These are phyloP conservation scores for Candida sojae DNA, from an alignment of 1,139 yeast genomes.

Conservation along the genomic window DNA sequence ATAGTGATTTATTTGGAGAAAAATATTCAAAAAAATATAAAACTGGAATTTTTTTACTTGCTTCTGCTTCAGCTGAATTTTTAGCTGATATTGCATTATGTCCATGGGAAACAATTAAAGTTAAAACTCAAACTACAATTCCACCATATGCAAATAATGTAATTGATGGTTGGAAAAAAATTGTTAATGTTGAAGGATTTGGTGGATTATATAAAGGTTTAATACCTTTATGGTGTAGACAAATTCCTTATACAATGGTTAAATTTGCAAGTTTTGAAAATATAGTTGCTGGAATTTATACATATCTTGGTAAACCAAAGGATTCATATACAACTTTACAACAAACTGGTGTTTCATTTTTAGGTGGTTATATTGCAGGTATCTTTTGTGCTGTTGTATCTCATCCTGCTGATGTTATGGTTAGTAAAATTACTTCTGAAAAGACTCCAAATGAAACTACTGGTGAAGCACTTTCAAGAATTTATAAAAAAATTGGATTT, in stretches of 20 bases:
- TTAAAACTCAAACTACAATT: constrained; percentile 86
- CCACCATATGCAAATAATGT: constrained; percentile 75
- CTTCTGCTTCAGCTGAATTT: constrained; percentile 92
- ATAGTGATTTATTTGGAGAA: constrained; percentile 68
- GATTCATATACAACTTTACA: constrained; percentile 46
- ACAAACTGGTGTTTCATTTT: constrained; percentile 91
- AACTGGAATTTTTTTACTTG: constrained; percentile 74
- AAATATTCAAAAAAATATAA: constrained; percentile 63
- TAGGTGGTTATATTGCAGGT: constrained; percentile 96
- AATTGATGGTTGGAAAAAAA: constrained; percentile 66
- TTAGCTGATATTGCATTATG: constrained; percentile 86
- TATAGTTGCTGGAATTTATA: constrained; percentile 74
- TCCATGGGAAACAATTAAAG: constrained; percentile 93
- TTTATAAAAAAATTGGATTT: constrained; percentile 82
- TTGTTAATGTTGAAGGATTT: constrained; percentile 66
- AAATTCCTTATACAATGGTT: constrained; percentile 95
- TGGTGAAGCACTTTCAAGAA: constrained; percentile 68
- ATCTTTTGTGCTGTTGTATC: constrained; percentile 91
- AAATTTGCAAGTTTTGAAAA: constrained; percentile 93
- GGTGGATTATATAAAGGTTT: constrained; percentile 83
- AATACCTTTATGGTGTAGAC: constrained; percentile 91
- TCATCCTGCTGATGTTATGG: constrained; percentile 98
- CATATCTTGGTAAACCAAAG: constrained; percentile 46
- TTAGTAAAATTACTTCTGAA: constrained; percentile 83
- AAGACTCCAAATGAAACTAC: constrained; percentile 65